phyloP scores from a whole-genome alignment of 805 yeast genomes.

The Nakazawaea ishiwadae region DNA sequence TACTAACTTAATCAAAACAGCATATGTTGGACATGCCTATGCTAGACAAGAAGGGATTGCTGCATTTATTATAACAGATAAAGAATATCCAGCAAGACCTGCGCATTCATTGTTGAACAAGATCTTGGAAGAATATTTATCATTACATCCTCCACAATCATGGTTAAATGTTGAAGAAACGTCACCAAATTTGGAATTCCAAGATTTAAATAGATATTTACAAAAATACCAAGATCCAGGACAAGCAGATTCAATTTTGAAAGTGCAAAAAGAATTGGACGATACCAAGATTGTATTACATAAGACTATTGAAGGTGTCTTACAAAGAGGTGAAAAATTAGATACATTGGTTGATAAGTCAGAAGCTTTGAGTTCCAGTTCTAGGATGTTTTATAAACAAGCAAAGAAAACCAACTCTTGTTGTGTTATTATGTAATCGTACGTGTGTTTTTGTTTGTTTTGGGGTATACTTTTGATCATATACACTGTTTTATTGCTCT shows the following conservation, averaged over 20 bases:
- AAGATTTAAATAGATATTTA: constrained; percentile 64
- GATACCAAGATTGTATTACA: constrained; percentile 96
- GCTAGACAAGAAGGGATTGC: constrained; percentile 87
- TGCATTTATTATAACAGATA: constrained; percentile 88
- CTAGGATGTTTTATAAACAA: constrained; percentile 94
- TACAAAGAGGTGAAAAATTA: constrained; percentile 94
- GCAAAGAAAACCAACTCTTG: constrained; percentile 94
- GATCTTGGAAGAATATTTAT: constrained; percentile 82
- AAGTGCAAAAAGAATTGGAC: constrained; percentile 95
- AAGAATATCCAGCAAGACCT: constrained; percentile 95
- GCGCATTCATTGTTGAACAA: constrained; percentile 92
- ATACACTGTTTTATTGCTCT: not conserved
- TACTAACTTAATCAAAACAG: constrained; percentile 12
- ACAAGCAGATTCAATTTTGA: constrained; percentile 95
- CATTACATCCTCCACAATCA: constrained; percentile 69
- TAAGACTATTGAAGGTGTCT: constrained; percentile 89
- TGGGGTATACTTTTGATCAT: not conserved
- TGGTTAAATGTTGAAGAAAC: constrained; percentile 54
- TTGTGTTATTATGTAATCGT: constrained; percentile 68
- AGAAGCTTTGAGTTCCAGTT: constrained; percentile 82
- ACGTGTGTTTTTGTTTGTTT: too few species aligned
- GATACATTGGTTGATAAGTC: constrained; percentile 94
- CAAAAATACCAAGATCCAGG: constrained; percentile 91
- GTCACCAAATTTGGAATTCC: constrained; percentile 42
- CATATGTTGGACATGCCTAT: constrained; percentile 88